Base-by-base conservation (phyloP, 2,329 filamentous ascomycete species). In the Botrytis fabae region DNA sequence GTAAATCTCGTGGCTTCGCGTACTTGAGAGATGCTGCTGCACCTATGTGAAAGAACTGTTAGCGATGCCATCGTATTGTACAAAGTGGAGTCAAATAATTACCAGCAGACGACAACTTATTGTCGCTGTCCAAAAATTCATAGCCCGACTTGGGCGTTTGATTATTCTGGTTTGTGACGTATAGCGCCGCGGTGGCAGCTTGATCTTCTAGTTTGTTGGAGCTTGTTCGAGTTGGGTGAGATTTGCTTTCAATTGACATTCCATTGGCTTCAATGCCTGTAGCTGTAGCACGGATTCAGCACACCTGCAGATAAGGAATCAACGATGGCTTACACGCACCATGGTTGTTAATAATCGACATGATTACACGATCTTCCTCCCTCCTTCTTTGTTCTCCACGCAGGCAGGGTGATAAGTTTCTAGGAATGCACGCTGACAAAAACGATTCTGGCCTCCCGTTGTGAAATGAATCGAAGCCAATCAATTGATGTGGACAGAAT, bases 1-100 rank as follows among this genome's bases (percentile, higher is more conserved):
- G 93, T 35, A 96, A 87, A 77, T 93, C 90, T 79, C 89, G 86
- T 61, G 92, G 88, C 78, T 89, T 87, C 74, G 92, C 92, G 84
- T 94, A 92, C 81, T 90, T 92, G 74, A 94, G 84, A 18, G 87
- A 89, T 68, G 87, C 82, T 32, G 88, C 88, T 70, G 88, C 88
- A 76, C 88, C 88, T 90, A 75, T 70, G 74, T 46, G 48, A 60
- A n/a, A 22, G 66, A 77, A 70, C 57, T 61, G 20, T 70, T 69
- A 60, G 66, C 9, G 46, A 40, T 54, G 10, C 25, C 4, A 16
- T 32, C 18, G 46, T 63, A 14, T 46, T 40, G 38, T 62, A 44
- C 38, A 22, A 35, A 69, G 61, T 71, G 59, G 70, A 74, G 63
- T 62, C 32, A 25, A 40, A 40, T 62, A 82, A 85, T 79, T 80